Conservation (phyloP, 768 basidiomycete genomes). For the Auriscalpium microsporum region DNA sequence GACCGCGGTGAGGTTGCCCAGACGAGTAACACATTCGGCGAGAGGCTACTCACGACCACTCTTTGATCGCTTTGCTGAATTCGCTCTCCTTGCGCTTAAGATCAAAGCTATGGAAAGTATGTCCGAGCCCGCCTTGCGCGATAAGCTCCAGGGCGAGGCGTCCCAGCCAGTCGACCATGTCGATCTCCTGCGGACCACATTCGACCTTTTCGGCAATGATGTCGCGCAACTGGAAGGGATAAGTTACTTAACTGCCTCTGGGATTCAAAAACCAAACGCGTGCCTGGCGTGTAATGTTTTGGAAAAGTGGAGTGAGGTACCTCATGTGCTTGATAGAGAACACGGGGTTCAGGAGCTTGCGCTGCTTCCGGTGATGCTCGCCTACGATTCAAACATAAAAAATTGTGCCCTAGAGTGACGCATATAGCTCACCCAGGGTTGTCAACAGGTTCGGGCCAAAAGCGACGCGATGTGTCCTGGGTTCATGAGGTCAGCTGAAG, state of each 20-base stretch:
- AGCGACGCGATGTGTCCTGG: background rate
- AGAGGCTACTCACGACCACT: background rate
- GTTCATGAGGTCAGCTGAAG: background rate
- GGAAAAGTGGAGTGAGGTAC: constrained; percentile 2
- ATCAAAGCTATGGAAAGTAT: background rate
- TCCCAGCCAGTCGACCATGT: background rate
- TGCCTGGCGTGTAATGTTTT: background rate
- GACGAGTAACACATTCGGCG: background rate
- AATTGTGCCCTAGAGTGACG: too few species aligned
- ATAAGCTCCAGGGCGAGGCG: background rate
- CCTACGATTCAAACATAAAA: background rate
- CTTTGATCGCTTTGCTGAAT: background rate
- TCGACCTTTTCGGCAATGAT: background rate
- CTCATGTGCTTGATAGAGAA: constrained; percentile 3
- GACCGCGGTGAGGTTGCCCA: background rate
- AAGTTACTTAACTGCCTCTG: too few species aligned
- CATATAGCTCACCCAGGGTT: background rate
- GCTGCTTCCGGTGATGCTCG: background rate
- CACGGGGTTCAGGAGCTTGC: constrained; percentile 3
- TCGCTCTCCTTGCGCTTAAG: background rate
- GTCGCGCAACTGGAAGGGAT: background rate
- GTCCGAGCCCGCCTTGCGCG: background rate
- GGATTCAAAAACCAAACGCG: background rate
- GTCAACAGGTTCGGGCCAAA: background rate
- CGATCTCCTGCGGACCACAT: background rate